Evolutionary conservation across 192 early-diverging fungal genomes (phyloP).

Genomic region (Endogone sp.): DNA sequence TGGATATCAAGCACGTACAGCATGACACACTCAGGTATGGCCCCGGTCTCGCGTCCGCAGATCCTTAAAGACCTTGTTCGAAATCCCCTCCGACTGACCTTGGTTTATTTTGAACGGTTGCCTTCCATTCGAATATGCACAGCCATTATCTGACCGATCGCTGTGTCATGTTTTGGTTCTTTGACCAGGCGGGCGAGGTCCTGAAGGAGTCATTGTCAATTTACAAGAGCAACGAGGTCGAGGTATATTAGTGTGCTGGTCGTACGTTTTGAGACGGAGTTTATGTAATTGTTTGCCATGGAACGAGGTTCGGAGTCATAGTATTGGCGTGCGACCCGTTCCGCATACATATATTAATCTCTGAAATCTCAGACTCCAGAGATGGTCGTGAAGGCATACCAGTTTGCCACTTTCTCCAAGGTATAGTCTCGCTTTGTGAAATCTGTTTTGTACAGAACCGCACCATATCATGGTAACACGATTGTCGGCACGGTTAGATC

Average conservation of each 20-base stretch:
- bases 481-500: too few relatives aligned
- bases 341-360: background rate
- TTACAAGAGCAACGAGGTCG: constrained; percentile 71
- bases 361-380: constrained; percentile 65
- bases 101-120: constrained; percentile 11
- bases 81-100: too few relatives aligned
- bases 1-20: constrained; percentile 93
- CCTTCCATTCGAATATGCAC: background rate
- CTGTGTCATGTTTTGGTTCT: constrained; percentile 44
- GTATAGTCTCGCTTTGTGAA: constrained; percentile 24
- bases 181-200: constrained; percentile 43
- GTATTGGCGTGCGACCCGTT: too few relatives aligned
- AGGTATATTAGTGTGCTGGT: constrained; percentile 39
- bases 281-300: too few relatives aligned
- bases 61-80: too few relatives aligned
- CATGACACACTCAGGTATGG: constrained; percentile 76
- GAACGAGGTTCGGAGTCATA: too few relatives aligned
- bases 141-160: constrained; percentile 69
- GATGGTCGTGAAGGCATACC: constrained; percentile 82
- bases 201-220: constrained; percentile 66
- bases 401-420: constrained; percentile 84
- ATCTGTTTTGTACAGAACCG: constrained; percentile 4
- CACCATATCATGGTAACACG: too few relatives aligned
- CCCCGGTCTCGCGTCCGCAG: constrained; percentile 30
- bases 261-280: too few relatives aligned